Evolutionary conservation across 148 eudicot species (phyloP).

Genomic region (Vaccinium myrtillus): DNA sequence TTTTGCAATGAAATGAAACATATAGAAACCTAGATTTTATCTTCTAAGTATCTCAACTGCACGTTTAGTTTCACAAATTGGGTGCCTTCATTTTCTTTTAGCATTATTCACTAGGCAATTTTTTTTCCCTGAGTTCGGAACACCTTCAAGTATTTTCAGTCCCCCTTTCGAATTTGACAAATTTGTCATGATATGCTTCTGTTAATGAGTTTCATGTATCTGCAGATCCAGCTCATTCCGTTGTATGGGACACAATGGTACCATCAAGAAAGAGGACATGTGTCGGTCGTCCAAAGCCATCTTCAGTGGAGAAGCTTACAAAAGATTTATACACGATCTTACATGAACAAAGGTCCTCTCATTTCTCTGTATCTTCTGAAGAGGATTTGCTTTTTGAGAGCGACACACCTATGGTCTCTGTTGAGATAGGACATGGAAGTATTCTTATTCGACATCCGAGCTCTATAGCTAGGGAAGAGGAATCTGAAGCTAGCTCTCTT

Average conservation of each 20-base stretch:
- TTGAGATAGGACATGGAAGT: slow-evolving; percentile 99
- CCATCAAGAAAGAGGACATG: slow-evolving; percentile 93
- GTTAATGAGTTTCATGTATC: not conserved
- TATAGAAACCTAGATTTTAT: not conserved
- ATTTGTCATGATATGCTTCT: not conserved
- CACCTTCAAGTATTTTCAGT: not conserved
- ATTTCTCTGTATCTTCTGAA: slow-evolving; percentile 74
- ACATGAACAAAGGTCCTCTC: slow-evolving; percentile 76
- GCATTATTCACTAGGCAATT: not conserved
- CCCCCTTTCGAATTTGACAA: not conserved
- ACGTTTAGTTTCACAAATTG: not conserved
- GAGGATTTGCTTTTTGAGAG: slow-evolving; percentile 88
- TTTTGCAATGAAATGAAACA: not conserved
- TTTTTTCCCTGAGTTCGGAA: not conserved
- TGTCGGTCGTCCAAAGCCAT: slow-evolving; percentile 66
- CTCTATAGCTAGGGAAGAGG: slow-evolving; percentile 75
- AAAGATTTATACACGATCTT: slow-evolving; percentile 80
- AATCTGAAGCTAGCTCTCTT: slow-evolving; percentile 98
- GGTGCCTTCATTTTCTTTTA: not conserved
- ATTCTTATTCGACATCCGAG: slow-evolving; percentile 90
- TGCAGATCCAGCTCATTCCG: slow-evolving; percentile 78
- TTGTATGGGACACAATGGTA: slow-evolving; percentile 76
- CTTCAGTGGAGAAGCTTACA: slow-evolving; percentile 87
- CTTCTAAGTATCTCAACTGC: not conserved
- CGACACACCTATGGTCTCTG: slow-evolving; percentile 91